Conservation (phyloP, 441 rosid genomes). For the Adansonia madagascariensis region DNA sequence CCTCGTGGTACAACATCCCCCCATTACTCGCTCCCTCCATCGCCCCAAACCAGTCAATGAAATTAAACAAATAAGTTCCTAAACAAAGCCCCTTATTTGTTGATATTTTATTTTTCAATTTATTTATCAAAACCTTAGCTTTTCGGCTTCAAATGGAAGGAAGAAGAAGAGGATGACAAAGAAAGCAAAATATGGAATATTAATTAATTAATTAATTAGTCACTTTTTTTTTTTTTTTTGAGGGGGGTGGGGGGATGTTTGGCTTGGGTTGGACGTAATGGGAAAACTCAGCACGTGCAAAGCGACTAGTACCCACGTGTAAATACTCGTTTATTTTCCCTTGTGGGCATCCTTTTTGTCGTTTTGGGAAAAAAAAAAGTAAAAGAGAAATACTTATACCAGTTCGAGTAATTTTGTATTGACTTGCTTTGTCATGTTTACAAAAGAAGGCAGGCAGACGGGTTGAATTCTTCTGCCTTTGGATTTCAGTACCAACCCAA, state of each 20-base stretch:
- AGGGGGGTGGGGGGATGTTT: background rate
- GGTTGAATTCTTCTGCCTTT: background rate
- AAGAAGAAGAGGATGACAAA: background rate
- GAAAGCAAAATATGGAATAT: background rate
- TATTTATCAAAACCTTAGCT: background rate
- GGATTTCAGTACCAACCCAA: background rate
- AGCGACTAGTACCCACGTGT: background rate
- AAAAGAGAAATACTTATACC: too few relatives aligned
- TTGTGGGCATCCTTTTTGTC: background rate
- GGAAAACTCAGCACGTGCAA: constrained; percentile 13
- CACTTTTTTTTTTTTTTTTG: background rate
- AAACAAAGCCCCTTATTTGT: background rate
- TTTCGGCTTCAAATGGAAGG: background rate
- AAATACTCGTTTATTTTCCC: background rate
- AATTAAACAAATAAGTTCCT: background rate
- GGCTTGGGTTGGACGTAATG: background rate
- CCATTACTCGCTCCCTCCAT: constrained; percentile 88
- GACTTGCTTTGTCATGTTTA: too few relatives aligned
- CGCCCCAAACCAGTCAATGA: background rate
- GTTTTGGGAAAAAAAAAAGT: background rate
- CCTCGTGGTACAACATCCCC: constrained; percentile 94
- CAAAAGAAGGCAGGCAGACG: too few relatives aligned
- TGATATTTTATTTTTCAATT: background rate
- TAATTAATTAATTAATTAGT: too few relatives aligned
- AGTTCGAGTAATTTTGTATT: too few relatives aligned